Base-by-base conservation (phyloP, 1,284 basidiomycete genomes). In the Cutaneotrichosporon arboriforme region DNA sequence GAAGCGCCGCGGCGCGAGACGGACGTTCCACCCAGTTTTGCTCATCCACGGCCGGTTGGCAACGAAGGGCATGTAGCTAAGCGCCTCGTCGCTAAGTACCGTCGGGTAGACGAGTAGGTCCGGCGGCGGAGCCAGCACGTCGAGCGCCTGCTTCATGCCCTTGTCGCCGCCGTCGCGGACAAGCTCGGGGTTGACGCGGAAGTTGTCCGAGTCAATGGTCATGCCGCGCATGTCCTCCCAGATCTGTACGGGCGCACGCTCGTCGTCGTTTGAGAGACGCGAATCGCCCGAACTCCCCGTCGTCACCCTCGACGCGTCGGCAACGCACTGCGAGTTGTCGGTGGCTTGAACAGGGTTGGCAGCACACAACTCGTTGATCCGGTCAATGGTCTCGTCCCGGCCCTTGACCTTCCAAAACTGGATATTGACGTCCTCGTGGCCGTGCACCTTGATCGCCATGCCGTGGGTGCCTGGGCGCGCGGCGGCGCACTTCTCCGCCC, bases 371-470 rank as follows among this genome's bases (percentile, higher is more conserved):
- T 50, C 48, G 53, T 63, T 61, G 41, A 65, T 58, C 7, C 60
- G 53, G 13, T 46, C 37, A 5, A 63, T 59, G 17, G 70, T 81
- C 50, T 83, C 79, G 49, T 82, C 78, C 31, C 83, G 73, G 4
- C 73, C 60, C 8, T 71, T 64, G 20, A 67, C 62, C 9, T 70
- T 74, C 59, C 74, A 76, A 67, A 85, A 84, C 35, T 80, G 77
- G 55, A 86, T 79, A 21, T 70, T 72, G 31, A 84, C 58, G 53
- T 81, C 78, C 4, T 69, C 59, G 38, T 80, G 79, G 12, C 81
- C 82, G 36, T 78, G 74, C 12, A 84, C 70, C 47, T 79, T 74
- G 10, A 85, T 60, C 8, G 74, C 64, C 46, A 85, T 59, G 8
- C 79, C 80, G 58, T 79, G 72, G n/a, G 76, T 68, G n/a, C 72